Evolutionary conservation across 257 asterid genomes (phyloP), one percentile per base, ranked within the genome.

Genomic region (Solanum sitiens): DNA sequence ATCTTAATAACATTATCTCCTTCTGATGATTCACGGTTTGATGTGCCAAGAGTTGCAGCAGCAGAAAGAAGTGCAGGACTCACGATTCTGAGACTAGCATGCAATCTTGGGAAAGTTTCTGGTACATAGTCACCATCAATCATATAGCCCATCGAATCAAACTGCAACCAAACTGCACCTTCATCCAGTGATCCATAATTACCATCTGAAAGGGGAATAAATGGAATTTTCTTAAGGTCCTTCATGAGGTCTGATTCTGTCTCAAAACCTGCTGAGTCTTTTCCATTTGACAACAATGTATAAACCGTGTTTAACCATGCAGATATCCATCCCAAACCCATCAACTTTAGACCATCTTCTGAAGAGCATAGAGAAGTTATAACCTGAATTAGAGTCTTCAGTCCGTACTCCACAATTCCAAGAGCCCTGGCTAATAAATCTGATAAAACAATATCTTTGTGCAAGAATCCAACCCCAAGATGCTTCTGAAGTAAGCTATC

Each of bases 371-470:
- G 90, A 2, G 98, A 93, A 89, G 94, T 89, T 74, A 97, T 87
- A 70, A 94, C 86, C 86, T 91, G 84, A 37, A 93, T 90, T 87
- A 97, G 89, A 70, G 92, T 88, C 86, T 87, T 92, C 33, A 97
- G 98, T 86, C 99, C 98, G 91, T 92, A 95, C 76, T 95, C 98
- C 90, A 95, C 97, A 25, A 97, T 89, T 37, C 98, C 98, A 84
- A 97, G 89, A 88, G 97, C 93, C 92, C 91, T 93, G 37, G 98
- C 98, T 87, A 95, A 90, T 79, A 94, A 90, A 93, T 97, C 98
- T 80, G 99, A 90, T 82, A 95, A 87, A 88, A 93, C 90, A 72
- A 95, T 93, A 89, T 97, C 98, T 89, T 89, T 95, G 85, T 92
- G 91, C 91, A 97, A 88, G 90, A 90, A 94, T 40, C 98, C 98